Percentiles rank a stretch among this genome's conserved stretches.
Conservation (phyloP, 176 grass and related monocot genomes). For the Bonia amplexicaulis region DNA sequence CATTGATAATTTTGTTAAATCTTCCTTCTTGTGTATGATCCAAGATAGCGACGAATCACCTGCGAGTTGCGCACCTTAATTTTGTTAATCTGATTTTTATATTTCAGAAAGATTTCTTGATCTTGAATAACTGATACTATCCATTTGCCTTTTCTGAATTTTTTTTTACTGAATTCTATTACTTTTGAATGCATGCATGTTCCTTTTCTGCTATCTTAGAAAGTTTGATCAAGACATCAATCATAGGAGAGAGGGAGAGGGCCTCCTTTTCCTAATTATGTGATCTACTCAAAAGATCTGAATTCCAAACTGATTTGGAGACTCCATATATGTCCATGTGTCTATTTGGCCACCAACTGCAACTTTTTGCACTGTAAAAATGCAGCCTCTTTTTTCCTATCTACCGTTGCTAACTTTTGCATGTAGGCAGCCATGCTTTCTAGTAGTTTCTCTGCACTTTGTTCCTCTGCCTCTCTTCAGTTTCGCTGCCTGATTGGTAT, state of each 20-base stretch:
- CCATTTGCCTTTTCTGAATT: not conserved
- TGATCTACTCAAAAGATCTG: not conserved
- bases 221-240: not conserved
- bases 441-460: not conserved
- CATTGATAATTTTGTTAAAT: not conserved
- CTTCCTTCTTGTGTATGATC: not conserved
- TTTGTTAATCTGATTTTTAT: not conserved
- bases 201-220: not conserved
- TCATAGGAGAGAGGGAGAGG: not conserved
- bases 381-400: not conserved
- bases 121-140: not conserved
- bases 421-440: conserved; percentile 9
- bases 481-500: not conserved
- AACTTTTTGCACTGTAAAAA: conserved; percentile 27
- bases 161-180: not conserved
- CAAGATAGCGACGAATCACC: not conserved
- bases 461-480: not conserved
- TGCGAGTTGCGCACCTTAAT: not conserved
- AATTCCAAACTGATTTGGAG: conserved; percentile 7
- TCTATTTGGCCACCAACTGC: not conserved
- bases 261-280: not conserved
- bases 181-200: not conserved
- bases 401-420: conserved; percentile 6
- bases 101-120: not conserved
- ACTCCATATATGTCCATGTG: not conserved